Base-by-base conservation (phyloP, 1,284 basidiomycete species). In the Leccinum pseudoinsigne region DNA sequence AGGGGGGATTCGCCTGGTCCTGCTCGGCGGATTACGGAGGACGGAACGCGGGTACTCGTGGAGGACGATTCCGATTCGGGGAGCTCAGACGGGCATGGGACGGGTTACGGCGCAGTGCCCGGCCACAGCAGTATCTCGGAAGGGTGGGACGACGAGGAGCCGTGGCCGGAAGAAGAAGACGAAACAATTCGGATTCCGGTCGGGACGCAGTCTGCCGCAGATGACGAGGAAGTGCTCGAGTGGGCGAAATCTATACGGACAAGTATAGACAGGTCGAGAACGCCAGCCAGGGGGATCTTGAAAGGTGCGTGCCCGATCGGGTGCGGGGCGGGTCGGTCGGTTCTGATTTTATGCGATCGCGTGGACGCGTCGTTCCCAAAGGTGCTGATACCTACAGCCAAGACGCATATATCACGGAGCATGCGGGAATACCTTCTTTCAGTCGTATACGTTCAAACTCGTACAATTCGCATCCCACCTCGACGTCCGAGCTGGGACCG, bases 241-340 rank as follows among this genome's bases (percentile, higher is more conserved):
- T 94, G 88, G 90, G 90, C 85, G 60, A 83, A 82, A 66, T 87
- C 90, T 72, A 78, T 87, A 63, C 85, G 86, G 67, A 81, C 84
- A 70, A 92, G 84, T 76, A 77, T 84, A 59, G 93, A 89, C 79
- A 81, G 79, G 76, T 82, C 80, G 67, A 83, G 80, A 73, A 78
- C 76, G 68, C 94, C 96, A 7, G 80, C 87, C 54, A 93, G 86
- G 77, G 92, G 95, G 42, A 98, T 98, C 68, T 79, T 98, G 67
- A 98, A 97, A 84, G 81, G 95, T 95, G 72, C 72, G 89, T 84
- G 4, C 10, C 2, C 61, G 62, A 14, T 40, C 3, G 23, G 50
- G 28, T 23, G 18, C 23, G 45, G 38, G 50, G 5, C 10, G 1
- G 47, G 59, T 56, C 36, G 56, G 59, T 55, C 68, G 62, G 51